Conservation (phyloP, 1,284 basidiomycete species). For the Rhodofomes roseus region DNA sequence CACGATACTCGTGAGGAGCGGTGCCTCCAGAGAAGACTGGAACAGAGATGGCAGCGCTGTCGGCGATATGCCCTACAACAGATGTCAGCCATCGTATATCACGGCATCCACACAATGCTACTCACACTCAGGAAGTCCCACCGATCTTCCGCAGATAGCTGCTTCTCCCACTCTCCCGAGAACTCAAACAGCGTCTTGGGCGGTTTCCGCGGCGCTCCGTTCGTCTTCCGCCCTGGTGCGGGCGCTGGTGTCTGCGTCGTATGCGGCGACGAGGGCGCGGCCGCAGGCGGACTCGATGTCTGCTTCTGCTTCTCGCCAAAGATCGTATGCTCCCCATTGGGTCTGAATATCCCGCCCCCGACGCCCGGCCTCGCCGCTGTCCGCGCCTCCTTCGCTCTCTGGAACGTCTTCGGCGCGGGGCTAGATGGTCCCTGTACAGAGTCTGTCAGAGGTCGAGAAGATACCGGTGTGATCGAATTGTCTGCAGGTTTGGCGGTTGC, state of each 20-base stretch:
- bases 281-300: constrained; percentile 2
- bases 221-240: neutral
- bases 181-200: constrained; percentile 58
- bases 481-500: constrained; percentile 3
- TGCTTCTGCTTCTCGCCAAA: constrained; percentile 7
- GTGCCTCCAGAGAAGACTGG: constrained; percentile 62
- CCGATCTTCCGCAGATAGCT: constrained; percentile 34
- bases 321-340: constrained; percentile 22
- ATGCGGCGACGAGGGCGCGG: neutral
- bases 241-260: neutral
- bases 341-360: constrained; percentile 27
- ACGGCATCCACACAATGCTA: neutral
- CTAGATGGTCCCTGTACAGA: constrained; percentile 5
- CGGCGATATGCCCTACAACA: constrained; percentile 47
- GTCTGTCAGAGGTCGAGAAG: constrained; percentile 20
- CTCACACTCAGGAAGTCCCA: constrained; percentile 55
- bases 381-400: constrained; percentile 51
- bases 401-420: constrained; percentile 36
- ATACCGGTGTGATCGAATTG: constrained; percentile 34
- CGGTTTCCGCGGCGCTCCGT: constrained; percentile 15
- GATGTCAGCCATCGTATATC: neutral
- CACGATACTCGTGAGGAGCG: constrained; percentile 53
- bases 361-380: constrained; percentile 29
- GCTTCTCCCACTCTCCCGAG: constrained; percentile 46
- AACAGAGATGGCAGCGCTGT: constrained; percentile 53